These are phyloP conservation scores for Coemansia sp. DNA, from an alignment of 192 early-diverging fungal species.

Conservation along the genomic window DNA sequence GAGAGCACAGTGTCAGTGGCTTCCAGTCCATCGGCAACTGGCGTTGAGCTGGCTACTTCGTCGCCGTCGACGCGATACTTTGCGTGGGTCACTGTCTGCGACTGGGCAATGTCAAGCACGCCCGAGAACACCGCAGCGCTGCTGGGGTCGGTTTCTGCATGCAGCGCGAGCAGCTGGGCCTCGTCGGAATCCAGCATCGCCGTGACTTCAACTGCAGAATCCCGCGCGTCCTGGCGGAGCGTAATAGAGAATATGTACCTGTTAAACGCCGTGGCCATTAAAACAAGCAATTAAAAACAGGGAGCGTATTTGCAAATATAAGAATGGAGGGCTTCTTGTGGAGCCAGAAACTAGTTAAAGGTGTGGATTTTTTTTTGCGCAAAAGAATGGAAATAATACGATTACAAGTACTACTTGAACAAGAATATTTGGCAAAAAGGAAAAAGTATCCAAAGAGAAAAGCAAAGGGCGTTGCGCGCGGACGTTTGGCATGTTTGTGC, in stretches of 20 bases:
- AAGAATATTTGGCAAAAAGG: background rate
- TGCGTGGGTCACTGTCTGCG: constrained; percentile 13
- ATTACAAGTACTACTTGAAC: background rate
- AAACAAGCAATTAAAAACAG: constrained; percentile 1
- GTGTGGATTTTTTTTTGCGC: constrained; percentile 1
- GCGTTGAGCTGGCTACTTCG: constrained; percentile 1
- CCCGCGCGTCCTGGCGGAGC: constrained; percentile 4
- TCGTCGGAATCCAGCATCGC: constrained; percentile 14
- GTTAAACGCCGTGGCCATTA: constrained; percentile 9
- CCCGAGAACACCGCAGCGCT: constrained; percentile 5
- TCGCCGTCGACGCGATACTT: constrained; percentile 18
- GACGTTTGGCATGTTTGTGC: background rate
- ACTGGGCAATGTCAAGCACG: constrained; percentile 7
- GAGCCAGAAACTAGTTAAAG: background rate
- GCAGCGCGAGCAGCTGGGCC: constrained; percentile 9
- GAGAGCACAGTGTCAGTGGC: background rate
- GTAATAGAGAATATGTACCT: constrained; percentile 21
- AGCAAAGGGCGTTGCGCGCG: background rate
- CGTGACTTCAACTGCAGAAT: constrained; percentile 16
- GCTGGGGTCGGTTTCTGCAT: constrained; percentile 1
- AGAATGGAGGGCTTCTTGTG: background rate
- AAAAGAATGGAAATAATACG: constrained; percentile 6
- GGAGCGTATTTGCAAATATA: background rate
- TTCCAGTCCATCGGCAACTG: background rate
- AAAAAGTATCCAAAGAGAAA: constrained; percentile 2